Evolutionary conservation across 805 yeast species (phyloP), one percentile per base, ranked within the genome.

Genomic region (Suhomyces faveliae): DNA sequence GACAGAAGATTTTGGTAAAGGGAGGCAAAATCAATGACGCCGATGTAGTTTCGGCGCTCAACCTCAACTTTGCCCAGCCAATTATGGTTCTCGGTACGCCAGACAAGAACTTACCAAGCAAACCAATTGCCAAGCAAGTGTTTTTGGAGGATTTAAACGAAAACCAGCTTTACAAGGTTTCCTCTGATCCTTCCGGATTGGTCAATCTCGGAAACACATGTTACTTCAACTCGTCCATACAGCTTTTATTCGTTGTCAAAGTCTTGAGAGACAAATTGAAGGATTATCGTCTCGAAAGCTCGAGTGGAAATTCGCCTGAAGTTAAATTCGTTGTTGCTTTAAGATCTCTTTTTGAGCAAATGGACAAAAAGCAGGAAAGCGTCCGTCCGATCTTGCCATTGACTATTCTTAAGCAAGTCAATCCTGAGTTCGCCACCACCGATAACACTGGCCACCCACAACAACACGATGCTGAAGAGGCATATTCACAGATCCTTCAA

Each of bases 391-490:
- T 81, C 39, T 72, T 81, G 37, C 79, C 92, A 50, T 71, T 94
- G 51, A 73, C 81, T 30, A 71, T 80, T 24, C 72, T 88, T 55
- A 82, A 97, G 63, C 70, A 74, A 42, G 70, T 73, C 13, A 87
- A 81, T 62, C 97, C 98, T 1, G 98, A 94, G 68, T 94, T 94
- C 67, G 87, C 86, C 38, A 97, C 92, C 63, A 80, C 82, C 51
- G 85, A 81, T 51, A 70, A 72, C 23, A 67, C 61, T 42, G 97
- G 97, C 1, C 70, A 77, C 48, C 87, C 79, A 62, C 90, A 89
- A 67, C 99, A 94, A 70, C 99, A 94, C 70, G 99, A 94, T 72
- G 99, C 99, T 0, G 99, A 94, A 70, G 99, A 94, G 65, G 87
- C 92, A 13, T 90, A 83, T 69, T 85, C 97, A 6, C 92, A 87